Base-by-base conservation (phyloP, 2,329 filamentous ascomycete species). In the Didymella glomerata region DNA sequence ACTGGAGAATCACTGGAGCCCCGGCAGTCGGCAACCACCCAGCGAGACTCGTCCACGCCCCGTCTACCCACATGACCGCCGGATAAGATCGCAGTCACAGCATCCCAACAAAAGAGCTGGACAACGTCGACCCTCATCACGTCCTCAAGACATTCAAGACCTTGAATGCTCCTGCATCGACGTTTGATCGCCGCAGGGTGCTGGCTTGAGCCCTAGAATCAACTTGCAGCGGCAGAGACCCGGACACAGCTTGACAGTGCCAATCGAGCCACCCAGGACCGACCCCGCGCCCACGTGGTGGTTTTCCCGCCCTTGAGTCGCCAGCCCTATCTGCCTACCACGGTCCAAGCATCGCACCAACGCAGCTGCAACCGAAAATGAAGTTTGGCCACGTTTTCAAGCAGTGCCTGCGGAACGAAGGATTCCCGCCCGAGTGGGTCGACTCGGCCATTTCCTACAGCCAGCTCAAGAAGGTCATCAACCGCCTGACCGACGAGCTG, bases 401-500 rank as follows among this genome's bases (percentile, higher is more conserved):
- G 72, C 85, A 89, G 68, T 84, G 85, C 48, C 83, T 96, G 62
- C 82, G 85, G 63, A 85, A 82, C 64, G 89, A 91, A 82, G 89
- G 86, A 64, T 96, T 92, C 73, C 92, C 92, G 8, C 79, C 85
- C 48, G 87, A 89, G 72, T 87, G 85, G 85, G 78, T 93, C 48
- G 84, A 89, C 44, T 88, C 87, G 27, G 92, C 92, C 48, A 91
- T 96, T 62, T 91, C 90, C 2, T 96, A 96, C 75, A 85, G 89
- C 44, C 86, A 92, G 76, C 85, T 96, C 56, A 96, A 96, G 78
- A 96, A 96, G 80, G 91, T 90, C 77, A 89, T 96, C 73, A 94
- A 93, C 73, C 89, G 88, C 72, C 88, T 96, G 48, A 86, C 89
- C 64, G 79, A 81, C 50, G 91, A 96, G 79, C 83, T 96, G 51